Base-by-base conservation (phyloP, 2,329 filamentous ascomycete species). In the Pseudopyricularia cyperi region DNA sequence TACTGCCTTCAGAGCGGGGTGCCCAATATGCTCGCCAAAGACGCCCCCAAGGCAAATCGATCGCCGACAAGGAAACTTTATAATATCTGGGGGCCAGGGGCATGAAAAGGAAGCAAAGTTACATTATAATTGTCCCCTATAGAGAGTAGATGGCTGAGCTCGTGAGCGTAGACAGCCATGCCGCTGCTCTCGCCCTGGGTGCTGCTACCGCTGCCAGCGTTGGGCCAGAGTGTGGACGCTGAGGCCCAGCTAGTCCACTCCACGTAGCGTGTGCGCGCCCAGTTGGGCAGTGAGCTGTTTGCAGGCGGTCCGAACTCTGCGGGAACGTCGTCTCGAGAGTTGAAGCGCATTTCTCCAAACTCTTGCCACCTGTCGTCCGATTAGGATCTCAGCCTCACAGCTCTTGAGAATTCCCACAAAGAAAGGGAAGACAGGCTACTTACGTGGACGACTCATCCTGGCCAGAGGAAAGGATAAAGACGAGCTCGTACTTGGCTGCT, bases 331-430 rank as follows among this genome's bases (percentile, higher is more conserved):
- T 75, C 70, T 12, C 66, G 69, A 7, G 62, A 65, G 11, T 64
- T 58, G 52, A 76, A 78, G 53, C 67, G 71, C 71, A 78, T 77
- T 60, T 75, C 70, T 35, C 75, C 75, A 55, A 77, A 78, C 55
- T 77, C 74, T 52, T 77, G 75, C 75, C 75, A 78, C 17, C 39
- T 44, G 15, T 24, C 14, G 3, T 44, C 19, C 14, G 3, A 26
- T 26, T 2, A 44, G 22, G 22, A 2, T 4, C 9, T 44, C 24
- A 44, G 39, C 15, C 1, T 24, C 2, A 19, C 19, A 15, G 6
- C 12, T 24, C 19, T 2, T 28, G 19, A 7, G 22, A 1, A 15
- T 24, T 44, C 9, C 19, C 12, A 24, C 3, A 24, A 7, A 1
- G 28, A 9, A 30, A 30, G 28, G 28, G 5, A 30, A 30, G 4